Base-by-base conservation (phyloP, 805 yeast species). In the Metschnikowia anglica region DNA sequence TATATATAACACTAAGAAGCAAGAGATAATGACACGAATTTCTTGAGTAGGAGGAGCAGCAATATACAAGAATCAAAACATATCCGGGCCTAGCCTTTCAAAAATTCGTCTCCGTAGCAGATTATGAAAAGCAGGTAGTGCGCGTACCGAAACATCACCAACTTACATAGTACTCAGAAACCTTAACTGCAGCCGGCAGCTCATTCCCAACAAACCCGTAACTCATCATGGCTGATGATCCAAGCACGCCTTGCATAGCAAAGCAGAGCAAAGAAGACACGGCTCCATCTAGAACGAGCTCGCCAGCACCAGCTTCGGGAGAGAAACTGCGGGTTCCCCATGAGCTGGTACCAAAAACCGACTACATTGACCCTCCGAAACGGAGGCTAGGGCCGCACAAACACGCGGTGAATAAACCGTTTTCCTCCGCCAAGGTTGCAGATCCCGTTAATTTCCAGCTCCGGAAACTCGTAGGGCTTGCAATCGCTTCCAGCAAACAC, bases 391-490 rank as follows among this genome's bases (percentile, higher is more conserved):
- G 50, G 2, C 29, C 39, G 8, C 39, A 34, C 25, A 5, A 26
- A 16, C 27, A 5, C 25, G 29, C 36, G 4, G 11, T 47, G 12
- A 40, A 44, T 15, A 28, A 13, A 13, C 49, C 51, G 8, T 23
- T 34, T 0, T 9, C 40, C 5, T 28, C 39, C 4, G 12, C 12
- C 8, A 18, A n/a, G 6, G 11, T 35, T 17, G 16, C 41, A 11
- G 42, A 41, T 11, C 62, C 63, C 1, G 53, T 64, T 16, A 66
- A 62, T 28, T 53, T 61, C 29, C 57, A 63, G 45, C 48, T 66
- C 26, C 48, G 55, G 16, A 68, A 62, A 37, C 41, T 57, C 17
- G 59, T 65, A 20, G 66, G 59, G 2, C 45, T 64, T 15, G 39
- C 56, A 10, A 53, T 66, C 15, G 43, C 56, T 32, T 48, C 62